Evolutionary conservation across 306 rosid species (phyloP), one percentile per base, ranked within the genome.

Genomic region (Argentina anserina): DNA sequence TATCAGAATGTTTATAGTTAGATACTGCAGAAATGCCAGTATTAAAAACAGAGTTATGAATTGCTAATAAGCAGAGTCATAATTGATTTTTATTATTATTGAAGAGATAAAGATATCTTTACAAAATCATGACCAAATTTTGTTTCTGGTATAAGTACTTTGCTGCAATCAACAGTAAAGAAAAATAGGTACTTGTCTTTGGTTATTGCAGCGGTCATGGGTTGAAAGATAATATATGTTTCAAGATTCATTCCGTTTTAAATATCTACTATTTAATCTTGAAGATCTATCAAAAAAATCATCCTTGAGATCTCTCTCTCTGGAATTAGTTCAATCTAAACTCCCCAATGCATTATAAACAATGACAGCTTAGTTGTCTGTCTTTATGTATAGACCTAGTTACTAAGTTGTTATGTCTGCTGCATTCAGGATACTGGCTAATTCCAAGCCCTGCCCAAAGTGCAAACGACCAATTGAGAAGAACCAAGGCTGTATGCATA

Each of bases 401-500:
- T 67, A 5, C 53, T 81, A 55, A 84, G 39, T 42, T 65, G 47
- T 15, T 33, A 41, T 56, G 23, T 69, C 50, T 69, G 70, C n/a
- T 68, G 67, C 61, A 61, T 77, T 76, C 83, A 85, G 89, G 89
- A 87, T 90, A 70, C 88, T 90, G 79, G 96, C 88, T 55, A 86
- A 93, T 81, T 87, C 91, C 42, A 88, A 90, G 78, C 90, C 93
- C 33, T 92, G 98, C 75, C 98, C 98, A 47, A 92, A 92, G 79
- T 92, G 98, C 88, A 92, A 90, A 76, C 84, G 96, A 31, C 98
- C 94, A 0, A 92, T 92, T 72, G 98, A 90, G 80, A 92, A 92
- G 84, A 90, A 92, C 79, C 94, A 88, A 80, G 97, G 97, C 34
- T 92, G 97, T 81, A 92, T 88, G 96, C 97, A 90, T 84, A 92